Evolutionary conservation across 2,329 filamentous ascomycete species (phyloP).

Genomic region (Dactylonectria macrodidyma): DNA sequence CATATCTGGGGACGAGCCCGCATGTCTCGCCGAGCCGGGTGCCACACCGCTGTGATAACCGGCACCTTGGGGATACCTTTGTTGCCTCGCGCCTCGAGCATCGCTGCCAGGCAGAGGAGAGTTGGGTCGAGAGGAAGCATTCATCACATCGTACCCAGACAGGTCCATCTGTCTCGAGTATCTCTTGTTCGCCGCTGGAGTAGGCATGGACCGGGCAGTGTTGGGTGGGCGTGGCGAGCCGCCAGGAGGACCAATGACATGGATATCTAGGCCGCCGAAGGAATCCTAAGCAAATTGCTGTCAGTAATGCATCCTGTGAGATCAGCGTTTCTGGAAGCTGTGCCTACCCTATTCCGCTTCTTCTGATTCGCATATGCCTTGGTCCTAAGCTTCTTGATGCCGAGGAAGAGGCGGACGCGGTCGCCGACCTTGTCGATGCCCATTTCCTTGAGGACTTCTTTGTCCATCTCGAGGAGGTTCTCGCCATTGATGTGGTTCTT

Average conservation of each 20-base stretch:
- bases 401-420: conserved; percentile 89
- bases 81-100: conserved; percentile 63
- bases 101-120: conserved; percentile 75
- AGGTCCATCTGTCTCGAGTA: conserved; percentile 75
- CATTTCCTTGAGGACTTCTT: conserved; percentile 96
- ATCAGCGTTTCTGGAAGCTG: conserved; percentile 1
- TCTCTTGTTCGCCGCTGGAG: conserved; percentile 66
- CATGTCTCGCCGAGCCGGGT: conserved; percentile 67
- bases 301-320: conserved; percentile 25
- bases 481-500: conserved; percentile 98
- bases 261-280: conserved; percentile 82
- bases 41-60: conserved; percentile 64
- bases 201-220: conserved; percentile 67
- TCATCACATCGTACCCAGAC: conserved; percentile 61
- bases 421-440: conserved; percentile 98
- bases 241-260: conserved; percentile 59
- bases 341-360: conserved; percentile 86
- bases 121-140: conserved; percentile 75
- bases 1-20: conserved; percentile 75
- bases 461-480: conserved; percentile 96
- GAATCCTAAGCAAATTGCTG: conserved; percentile 74
- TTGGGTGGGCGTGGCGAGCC: conserved; percentile 68
- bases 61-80: conserved; percentile 71
- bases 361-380: conserved; percentile 83
- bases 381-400: conserved; percentile 86